These are phyloP conservation scores for Citrus cavaleriei DNA, from an alignment of 345 rosid species.

Conservation along the genomic window DNA sequence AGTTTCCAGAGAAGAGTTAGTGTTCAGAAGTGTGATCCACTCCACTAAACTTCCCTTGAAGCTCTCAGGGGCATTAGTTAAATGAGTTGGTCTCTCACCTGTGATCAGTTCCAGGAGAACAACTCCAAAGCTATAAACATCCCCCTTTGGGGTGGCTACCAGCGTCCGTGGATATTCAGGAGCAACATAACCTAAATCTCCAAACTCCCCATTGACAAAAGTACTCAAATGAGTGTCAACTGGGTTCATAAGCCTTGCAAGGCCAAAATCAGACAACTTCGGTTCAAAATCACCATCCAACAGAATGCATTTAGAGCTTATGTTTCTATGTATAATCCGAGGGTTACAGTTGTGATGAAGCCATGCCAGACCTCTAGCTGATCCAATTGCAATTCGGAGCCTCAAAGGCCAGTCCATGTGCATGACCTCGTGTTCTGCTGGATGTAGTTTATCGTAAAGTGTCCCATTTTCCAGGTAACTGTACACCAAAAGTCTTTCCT, in stretches of 20 bases:
- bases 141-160: conserved; percentile 26
- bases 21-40: conserved; percentile 10
- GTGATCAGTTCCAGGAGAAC: conserved; percentile 30
- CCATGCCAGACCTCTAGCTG: conserved; percentile 38
- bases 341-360: conserved; percentile 26
- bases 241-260: conserved; percentile 25
- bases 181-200: conserved; percentile 21
- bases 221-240: conserved; percentile 8
- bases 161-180: conserved; percentile 18
- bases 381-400: conserved; percentile 17
- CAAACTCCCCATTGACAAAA: conserved; percentile 21
- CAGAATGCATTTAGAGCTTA: conserved; percentile 30
- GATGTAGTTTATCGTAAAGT: conserved; percentile 20
- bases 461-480: conserved; percentile 21
- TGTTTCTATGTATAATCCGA: conserved; percentile 20
- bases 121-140: conserved; percentile 26
- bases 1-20: neutral
- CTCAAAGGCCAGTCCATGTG: conserved; percentile 27
- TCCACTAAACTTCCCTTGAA: conserved; percentile 12
- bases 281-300: conserved; percentile 25
- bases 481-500: conserved; percentile 27
- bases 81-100: conserved; percentile 13
- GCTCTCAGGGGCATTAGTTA: conserved; percentile 8
- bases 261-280: conserved; percentile 24
- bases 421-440: neutral